Base-by-base conservation (phyloP, 495 filamentous ascomycete genomes). In the Astrocystis sublimbata region DNA sequence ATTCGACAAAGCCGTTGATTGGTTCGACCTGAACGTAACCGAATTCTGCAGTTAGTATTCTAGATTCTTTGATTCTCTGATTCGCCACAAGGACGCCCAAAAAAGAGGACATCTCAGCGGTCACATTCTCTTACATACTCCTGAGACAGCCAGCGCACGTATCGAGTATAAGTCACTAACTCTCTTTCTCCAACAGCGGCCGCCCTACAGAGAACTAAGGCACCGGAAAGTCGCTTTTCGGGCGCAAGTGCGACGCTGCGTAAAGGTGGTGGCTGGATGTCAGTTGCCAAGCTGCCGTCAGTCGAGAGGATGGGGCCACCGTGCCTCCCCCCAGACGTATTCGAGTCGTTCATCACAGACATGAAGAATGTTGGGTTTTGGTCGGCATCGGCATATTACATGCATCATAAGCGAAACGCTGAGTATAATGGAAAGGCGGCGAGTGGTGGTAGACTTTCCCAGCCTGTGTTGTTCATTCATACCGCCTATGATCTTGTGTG, bases 311-410 rank as follows among this genome's bases (percentile, higher is more conserved):
- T 33, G 41, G 60, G 60, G 0, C 50, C 60, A 23, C 60, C 60
- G 33, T 13, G 19, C 19, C 50, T 62, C 4, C 28, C 50, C 1
- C 40, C 28, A 4, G 60, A 38, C 13, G 51, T 26, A 1, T 56
- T 17, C n/a, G 31, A 47, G 0, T 54, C 60, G 4, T 62, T 55
- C 33, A 2, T 24, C 4, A 5, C 30, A 7, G 60, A 54, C 13
- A 56, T 62, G 60, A 12, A 56, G 12, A 56, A 62, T 41, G 47
- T 41, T 2, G 60, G 60, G 0, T 49, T 62, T 31, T 62, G 50
- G 50, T 6, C 40, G 2, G 40, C n/a, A 0, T 54, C 38, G 7
- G 40, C 30, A 31, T 62, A 62, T 8, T 62, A 62, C 21, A 28
- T 38, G 50, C 40, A 62, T 26, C 40, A 56, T 19, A 23, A 47